Conservation (phyloP, 177 flowering plant species). For the Vitis hybrid region DNA sequence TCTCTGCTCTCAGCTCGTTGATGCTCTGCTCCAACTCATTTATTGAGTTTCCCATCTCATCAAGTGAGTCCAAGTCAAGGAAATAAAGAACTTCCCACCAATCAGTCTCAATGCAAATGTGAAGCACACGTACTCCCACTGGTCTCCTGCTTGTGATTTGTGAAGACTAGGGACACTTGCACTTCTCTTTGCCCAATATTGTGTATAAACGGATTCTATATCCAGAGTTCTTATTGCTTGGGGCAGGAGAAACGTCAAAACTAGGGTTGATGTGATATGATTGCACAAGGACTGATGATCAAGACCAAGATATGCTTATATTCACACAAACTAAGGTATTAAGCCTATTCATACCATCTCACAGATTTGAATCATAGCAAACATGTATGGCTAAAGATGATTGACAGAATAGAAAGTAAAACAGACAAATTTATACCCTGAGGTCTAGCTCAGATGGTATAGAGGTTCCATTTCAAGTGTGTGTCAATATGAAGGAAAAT, state of each 20-base stretch:
- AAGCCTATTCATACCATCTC: too few species aligned
- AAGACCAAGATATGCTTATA: too few species aligned
- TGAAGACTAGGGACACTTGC: not conserved
- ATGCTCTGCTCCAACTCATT: conserved; percentile 53
- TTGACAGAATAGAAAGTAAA: too few species aligned
- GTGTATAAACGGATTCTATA: not conserved
- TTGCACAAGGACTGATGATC: too few species aligned
- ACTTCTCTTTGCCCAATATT: not conserved
- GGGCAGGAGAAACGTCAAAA: not conserved
- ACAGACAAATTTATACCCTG: not conserved
- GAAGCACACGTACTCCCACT: not conserved
- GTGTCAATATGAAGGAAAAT: not conserved
- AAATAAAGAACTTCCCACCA: conserved; percentile 5
- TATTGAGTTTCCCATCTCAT: conserved; percentile 50
- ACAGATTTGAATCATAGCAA: too few species aligned
- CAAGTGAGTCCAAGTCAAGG: conserved; percentile 41
- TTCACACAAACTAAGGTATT: too few species aligned
- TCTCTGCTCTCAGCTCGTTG: conserved; percentile 43
- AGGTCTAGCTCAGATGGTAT: not conserved
- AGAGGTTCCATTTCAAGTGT: not conserved
- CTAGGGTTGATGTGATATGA: too few species aligned
- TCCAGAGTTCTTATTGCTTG: not conserved
- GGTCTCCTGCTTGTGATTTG: not conserved
- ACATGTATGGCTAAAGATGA: too few species aligned
- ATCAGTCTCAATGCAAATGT: not conserved